A percentile compares a stretch with the other conserved stretches of the same genome.
phyloP scores from a whole-genome alignment of 345 rosid genomes.

The Cardamine resedifolia region DNA sequence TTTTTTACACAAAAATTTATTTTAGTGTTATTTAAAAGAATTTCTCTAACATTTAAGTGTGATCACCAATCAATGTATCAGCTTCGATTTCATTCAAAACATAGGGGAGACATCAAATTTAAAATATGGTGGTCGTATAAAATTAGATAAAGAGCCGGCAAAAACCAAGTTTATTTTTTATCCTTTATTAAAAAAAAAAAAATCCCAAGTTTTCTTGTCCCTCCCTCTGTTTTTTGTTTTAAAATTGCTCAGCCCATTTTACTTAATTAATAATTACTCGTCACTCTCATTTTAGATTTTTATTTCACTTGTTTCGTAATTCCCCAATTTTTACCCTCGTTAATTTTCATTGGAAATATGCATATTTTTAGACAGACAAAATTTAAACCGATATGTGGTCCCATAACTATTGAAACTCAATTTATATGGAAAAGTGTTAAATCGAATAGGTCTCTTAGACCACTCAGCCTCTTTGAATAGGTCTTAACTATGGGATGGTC shows the following conservation, averaged over 20 bases:
- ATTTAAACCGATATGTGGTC: constrained; percentile 28
- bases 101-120: not conserved
- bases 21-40: too few species aligned
- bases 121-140: not conserved
- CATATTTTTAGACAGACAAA: constrained; percentile 27
- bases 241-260: not conserved
- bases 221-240: constrained; percentile 17
- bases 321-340: not conserved
- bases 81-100: not conserved
- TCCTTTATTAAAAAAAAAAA: too few species aligned
- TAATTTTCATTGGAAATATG: constrained; percentile 14
- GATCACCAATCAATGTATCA: not conserved
- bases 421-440: not conserved
- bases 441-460: constrained; percentile 29
- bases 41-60: too few species aligned
- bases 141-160: constrained; percentile 43
- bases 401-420: constrained; percentile 27
- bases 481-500: constrained; percentile 29
- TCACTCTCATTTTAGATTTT: not conserved
- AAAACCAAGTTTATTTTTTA: constrained; percentile 49
- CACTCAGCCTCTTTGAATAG: too few species aligned
- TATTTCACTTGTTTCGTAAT: not conserved
- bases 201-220: constrained; percentile 41
- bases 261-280: not conserved
- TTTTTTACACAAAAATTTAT: too few species aligned